Base-by-base conservation (phyloP, 768 basidiomycete species). In the Clitopilus passeckerianus region DNA sequence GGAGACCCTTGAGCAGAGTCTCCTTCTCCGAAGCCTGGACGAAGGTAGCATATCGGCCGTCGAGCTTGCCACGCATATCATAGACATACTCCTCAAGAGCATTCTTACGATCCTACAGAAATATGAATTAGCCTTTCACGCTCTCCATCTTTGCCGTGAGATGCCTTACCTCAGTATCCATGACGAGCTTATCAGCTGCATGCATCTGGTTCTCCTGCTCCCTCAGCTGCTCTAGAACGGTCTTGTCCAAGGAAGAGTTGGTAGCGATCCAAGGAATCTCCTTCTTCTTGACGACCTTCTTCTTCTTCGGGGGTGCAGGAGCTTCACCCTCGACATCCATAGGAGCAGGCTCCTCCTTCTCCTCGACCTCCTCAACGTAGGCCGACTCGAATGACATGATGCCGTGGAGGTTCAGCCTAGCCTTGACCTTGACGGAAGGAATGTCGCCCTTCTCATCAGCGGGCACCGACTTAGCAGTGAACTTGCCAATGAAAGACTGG, bases 81-180 rank as follows among this genome's bases (percentile, higher is more conserved):
- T 98, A 98, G 59, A 98, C 90, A 78, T 96, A 98, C 76, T 98
- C 97, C 77, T 99, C 96, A 14, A 99, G 86, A 4, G 95, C 95
- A 71, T 99, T 99, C 79, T 98, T 99, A 74, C 92, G 87, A 74
- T 98, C 92, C 93, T 96, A 57, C n/a, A 46, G 57, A 53, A 52
- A 55, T 41, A 24, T 9, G 63, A 58, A n/a, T 44, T 5, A 56
- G 24, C 34, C 6, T 44, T 54, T 23, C n/a, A 30, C 27, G 33
- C 8, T 43, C 54, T 18, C 24, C 16, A 27, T 3, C 56, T 57
- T 1, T 9, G 15, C 57, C 1, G 2, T 10, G 2, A 66, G 55
- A 24, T 18, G 60, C 75, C 83, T 34, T 63, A 93, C 93, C 86
- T 98, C 96, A 59, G 97, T 99, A 71, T 99, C 97, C 79, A 87